A percentile compares a stretch with the other conserved stretches of the same genome.
Evolutionary conservation across 441 rosid genomes (phyloP).

Genomic region (Corymbia citriodora): DNA sequence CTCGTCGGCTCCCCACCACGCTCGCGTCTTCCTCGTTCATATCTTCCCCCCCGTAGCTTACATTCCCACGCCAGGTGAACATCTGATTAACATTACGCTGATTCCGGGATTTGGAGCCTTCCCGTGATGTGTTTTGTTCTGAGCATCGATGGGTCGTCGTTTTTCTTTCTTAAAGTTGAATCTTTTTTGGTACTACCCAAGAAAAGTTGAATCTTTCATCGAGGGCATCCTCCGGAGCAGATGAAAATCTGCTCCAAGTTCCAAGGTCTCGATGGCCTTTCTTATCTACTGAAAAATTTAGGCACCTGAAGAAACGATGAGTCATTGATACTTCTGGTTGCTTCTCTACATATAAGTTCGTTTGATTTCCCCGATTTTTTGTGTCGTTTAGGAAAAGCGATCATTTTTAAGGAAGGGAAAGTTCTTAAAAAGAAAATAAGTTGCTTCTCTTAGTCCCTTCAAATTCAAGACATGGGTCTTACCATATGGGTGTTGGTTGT

Average conservation of each 20-base stretch:
- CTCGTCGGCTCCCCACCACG: slow-evolving; percentile 13
- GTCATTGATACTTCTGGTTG: not conserved
- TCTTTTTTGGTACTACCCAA: not conserved
- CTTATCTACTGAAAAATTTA: not conserved
- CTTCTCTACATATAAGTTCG: not conserved
- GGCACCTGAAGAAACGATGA: not conserved
- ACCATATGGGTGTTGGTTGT: not conserved
- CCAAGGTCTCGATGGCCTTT: not conserved
- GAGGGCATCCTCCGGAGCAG: not conserved
- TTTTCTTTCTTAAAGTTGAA: not conserved
- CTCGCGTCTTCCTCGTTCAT: slow-evolving; percentile 52
- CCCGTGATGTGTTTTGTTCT: not conserved
- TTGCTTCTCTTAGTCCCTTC: not conserved
- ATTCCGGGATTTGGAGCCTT: not conserved
- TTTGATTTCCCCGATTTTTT: not conserved
- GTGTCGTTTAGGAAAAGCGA: not conserved
- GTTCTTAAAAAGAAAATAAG: not conserved
- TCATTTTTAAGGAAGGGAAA: not conserved
- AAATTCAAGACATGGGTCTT: not conserved
- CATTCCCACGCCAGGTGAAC: slow-evolving; percentile 49
- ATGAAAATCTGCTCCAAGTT: not conserved
- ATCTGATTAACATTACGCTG: not conserved
- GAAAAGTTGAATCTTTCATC: not conserved
- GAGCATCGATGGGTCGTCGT: not conserved
- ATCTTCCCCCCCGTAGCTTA: slow-evolving; percentile 53